Evolutionary conservation across 2,329 filamentous ascomycete genomes (phyloP).

Genomic region (Hypoxylon sp.): DNA sequence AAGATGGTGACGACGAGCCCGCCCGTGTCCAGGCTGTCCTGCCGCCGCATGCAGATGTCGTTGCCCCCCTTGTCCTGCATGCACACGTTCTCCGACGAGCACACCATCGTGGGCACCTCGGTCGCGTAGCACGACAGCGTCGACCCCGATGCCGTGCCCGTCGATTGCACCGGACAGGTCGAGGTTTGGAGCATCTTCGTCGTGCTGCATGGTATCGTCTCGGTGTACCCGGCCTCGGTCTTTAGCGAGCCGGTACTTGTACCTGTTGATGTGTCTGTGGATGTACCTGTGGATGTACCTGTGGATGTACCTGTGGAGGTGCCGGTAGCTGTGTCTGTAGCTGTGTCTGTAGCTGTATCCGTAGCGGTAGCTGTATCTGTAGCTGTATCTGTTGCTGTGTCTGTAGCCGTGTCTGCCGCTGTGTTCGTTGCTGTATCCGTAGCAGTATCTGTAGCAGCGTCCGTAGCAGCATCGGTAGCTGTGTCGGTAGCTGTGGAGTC

Average conservation of each 20-base stretch:
- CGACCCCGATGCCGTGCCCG: constrained; percentile 46
- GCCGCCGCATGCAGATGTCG: constrained; percentile 54
- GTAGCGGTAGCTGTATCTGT: too few species aligned
- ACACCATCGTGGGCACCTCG: constrained; percentile 48
- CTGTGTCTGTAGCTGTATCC: too few species aligned
- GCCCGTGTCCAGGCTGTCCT: constrained; percentile 52
- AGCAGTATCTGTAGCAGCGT: too few species aligned
- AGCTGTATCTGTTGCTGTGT: too few species aligned
- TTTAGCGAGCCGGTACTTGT: too few species aligned
- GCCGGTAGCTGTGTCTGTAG: too few species aligned
- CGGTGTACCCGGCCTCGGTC: not conserved
- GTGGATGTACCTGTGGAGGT: too few species aligned
- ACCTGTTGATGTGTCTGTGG: too few species aligned
- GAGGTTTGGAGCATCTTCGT: constrained; percentile 43
- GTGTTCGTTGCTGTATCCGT: too few species aligned
- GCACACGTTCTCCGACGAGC: constrained; percentile 57
- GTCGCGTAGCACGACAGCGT: constrained; percentile 53
- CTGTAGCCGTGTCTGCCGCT: too few species aligned
- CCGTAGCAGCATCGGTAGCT: too few species aligned
- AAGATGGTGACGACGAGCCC: constrained; percentile 59
- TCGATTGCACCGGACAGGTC: constrained; percentile 52
- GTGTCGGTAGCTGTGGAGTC: not conserved
- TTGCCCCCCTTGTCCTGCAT: constrained; percentile 50
- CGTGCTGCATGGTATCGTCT: constrained; percentile 18
- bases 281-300: not conserved